Conservation (phyloP, 2,329 filamentous ascomycete species). For the Malbranchea zuffiana region DNA sequence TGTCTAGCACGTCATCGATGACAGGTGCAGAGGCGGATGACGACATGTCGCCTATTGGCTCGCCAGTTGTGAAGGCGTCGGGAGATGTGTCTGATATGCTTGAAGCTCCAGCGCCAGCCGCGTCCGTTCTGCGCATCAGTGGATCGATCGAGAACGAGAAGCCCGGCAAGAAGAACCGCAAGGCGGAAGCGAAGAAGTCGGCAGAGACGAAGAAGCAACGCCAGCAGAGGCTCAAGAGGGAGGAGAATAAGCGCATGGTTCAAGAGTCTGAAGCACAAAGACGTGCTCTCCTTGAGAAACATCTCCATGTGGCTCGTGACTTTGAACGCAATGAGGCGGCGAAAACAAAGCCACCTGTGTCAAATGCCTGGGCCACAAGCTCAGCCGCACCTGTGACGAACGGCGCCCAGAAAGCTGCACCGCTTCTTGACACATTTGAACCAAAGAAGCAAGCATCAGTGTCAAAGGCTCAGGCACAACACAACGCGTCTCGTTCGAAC, state of each 20-base stretch:
- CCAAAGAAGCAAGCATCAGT: constrained; percentile 13
- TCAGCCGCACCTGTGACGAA: constrained; percentile 18
- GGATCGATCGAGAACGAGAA: constrained; percentile 47
- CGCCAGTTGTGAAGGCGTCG: constrained; percentile 46
- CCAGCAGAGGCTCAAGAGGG: constrained; percentile 80
- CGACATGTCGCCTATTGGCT: constrained; percentile 60
- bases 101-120: constrained; percentile 56
- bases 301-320: constrained; percentile 69
- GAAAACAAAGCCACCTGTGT: constrained; percentile 29
- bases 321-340: constrained; percentile 68
- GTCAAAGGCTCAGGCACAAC: constrained; percentile 9
- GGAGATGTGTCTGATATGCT: constrained; percentile 86
- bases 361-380: constrained; percentile 49
- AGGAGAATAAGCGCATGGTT: constrained; percentile 62
- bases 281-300: constrained; percentile 65
- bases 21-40: constrained; percentile 69
- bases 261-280: constrained; percentile 71
- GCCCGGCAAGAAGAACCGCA: constrained; percentile 51
- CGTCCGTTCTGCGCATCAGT: constrained; percentile 68
- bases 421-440: constrained; percentile 37
- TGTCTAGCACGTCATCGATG: constrained; percentile 55
- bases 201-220: constrained; percentile 89
- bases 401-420: constrained; percentile 16
- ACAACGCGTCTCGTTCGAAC: constrained; percentile 14
- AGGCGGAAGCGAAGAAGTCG: constrained; percentile 50